Evolutionary conservation across 1,139 yeast genomes (phyloP).

Genomic region (Trichomonascaceae sp.): DNA sequence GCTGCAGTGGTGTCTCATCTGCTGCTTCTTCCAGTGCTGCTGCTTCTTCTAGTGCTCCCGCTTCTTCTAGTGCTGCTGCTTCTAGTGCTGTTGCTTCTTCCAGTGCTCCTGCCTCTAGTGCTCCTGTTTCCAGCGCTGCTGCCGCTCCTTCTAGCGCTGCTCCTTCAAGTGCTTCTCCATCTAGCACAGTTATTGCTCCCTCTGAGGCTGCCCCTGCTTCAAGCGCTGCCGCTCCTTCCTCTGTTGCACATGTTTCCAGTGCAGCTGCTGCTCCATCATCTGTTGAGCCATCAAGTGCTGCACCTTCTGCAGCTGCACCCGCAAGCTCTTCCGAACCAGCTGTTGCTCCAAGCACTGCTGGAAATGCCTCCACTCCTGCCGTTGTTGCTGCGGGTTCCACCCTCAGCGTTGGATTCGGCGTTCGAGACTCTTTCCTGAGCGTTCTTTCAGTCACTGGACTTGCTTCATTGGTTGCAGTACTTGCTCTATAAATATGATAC

Average conservation of each 20-base stretch:
- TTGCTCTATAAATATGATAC: slow-evolving; percentile 2
- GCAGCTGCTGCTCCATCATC: slow-evolving; percentile 10
- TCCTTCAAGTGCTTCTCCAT: slow-evolving; percentile 4
- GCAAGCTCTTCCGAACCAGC: slow-evolving; percentile 6
- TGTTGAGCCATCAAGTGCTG: slow-evolving; percentile 9
- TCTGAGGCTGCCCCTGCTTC: slow-evolving; percentile 8
- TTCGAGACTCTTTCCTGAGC: slow-evolving; percentile 1
- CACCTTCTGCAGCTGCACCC: no score
- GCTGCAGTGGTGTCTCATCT: slow-evolving; percentile 14
- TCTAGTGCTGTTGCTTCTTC: slow-evolving; percentile 10
- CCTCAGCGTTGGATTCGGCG: not conserved
- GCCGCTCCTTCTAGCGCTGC: slow-evolving; percentile 4
- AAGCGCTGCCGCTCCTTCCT: not conserved
- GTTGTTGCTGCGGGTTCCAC: slow-evolving; percentile 1
- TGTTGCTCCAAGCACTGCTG: slow-evolving; percentile 3
- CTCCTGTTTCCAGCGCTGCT: slow-evolving; percentile 10
- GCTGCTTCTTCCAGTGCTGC: slow-evolving; percentile 10
- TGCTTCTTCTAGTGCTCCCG: slow-evolving; percentile 11
- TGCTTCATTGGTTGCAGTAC: slow-evolving; percentile 2
- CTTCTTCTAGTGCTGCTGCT: slow-evolving; percentile 9
- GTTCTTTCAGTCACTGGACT: slow-evolving; percentile 2
- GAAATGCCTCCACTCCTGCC: slow-evolving; percentile 6
- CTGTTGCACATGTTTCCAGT: not conserved
- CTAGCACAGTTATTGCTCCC: slow-evolving; percentile 7
- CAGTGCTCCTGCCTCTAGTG: slow-evolving; percentile 6